Percentiles rank a stretch among this genome's conserved stretches.
Evolutionary conservation across 495 filamentous ascomycete genomes (phyloP).

Genomic region (Aspergillus haitiensis): DNA sequence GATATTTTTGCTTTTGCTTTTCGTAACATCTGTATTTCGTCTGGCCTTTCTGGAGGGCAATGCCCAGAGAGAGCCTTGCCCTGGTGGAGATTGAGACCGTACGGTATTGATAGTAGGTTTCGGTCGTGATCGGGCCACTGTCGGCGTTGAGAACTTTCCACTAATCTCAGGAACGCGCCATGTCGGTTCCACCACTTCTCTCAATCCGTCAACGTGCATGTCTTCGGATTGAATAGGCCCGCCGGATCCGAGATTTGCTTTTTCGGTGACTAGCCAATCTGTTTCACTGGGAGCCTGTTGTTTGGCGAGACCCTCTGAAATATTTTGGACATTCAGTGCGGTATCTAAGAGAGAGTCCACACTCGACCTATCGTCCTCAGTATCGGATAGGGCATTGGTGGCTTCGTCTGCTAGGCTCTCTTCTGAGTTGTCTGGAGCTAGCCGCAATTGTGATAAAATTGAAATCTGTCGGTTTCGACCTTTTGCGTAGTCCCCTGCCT

Average conservation of each 20-base stretch:
- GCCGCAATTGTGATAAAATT: constrained; percentile 15
- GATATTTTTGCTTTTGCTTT: constrained; percentile 27
- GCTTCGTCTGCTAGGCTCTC: constrained; percentile 13
- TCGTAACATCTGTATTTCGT: constrained; percentile 24
- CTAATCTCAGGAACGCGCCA: constrained; percentile 48
- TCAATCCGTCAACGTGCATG: constrained; percentile 3
- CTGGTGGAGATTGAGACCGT: constrained; percentile 40
- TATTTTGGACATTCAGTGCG: constrained; percentile 23
- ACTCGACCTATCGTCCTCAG: constrained; percentile 28
- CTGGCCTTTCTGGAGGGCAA: constrained; percentile 25
- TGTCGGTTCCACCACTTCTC: constrained; percentile 28
- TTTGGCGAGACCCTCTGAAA: neutral
- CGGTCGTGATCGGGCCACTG: constrained; percentile 22
- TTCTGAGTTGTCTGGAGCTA: neutral
- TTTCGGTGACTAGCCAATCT: constrained; percentile 18
- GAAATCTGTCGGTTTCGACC: constrained; percentile 1
- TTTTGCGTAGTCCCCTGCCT: constrained; percentile 4
- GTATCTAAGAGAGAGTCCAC: constrained; percentile 31
- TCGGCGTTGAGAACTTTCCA: constrained; percentile 38
- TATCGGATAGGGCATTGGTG: constrained; percentile 18
- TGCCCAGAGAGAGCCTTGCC: constrained; percentile 43
- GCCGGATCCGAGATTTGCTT: constrained; percentile 25
- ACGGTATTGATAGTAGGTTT: constrained; percentile 20
- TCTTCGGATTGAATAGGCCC: constrained; percentile 19
- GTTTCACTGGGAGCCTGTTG: constrained; percentile 3